Base-by-base conservation (phyloP, 345 rosid species). In the Geranium rotundifolium region DNA sequence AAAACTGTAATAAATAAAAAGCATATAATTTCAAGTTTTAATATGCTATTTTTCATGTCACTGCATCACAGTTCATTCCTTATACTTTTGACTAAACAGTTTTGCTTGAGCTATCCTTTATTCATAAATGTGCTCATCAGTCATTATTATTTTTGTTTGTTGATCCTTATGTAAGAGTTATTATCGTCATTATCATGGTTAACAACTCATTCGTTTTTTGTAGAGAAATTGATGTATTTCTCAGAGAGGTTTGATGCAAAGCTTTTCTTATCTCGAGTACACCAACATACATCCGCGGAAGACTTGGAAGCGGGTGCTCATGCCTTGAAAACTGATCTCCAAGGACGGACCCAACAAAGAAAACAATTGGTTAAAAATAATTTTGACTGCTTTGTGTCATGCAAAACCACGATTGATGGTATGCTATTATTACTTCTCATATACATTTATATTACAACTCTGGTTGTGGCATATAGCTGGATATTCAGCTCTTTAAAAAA, bases 361-460 rank as follows among this genome's bases (percentile, higher is more conserved):
- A 90, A 93, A 74, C 96, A 93, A 69, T 76, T 93, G 81, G 99
- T 93, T 58, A 93, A 90, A 75, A 90, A 93, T 76, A 93, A 93
- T 67, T 93, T 93, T 72, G 99, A 93, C 75, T 93, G 97, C 79
- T 93, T 93, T 75, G 99, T 93, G 82, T 93, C 97, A 13, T 93
- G 99, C 83, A 93, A 93, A 82, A 93, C 96, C 20, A 90, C 97
- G 39, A 93, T 93, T 77, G 99, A 93, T 77, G 99, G 98, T 92
- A 86, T 67, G 80, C 67, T 62, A 68, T 57, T 52, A 64, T 54
- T 58, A 39, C 20, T 39, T 31, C 56, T 61, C 49, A 49, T 61
- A 61, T 71, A 41, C 56, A 15, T 58, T 61, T 60, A 62, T 71
- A 4, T 58, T 68, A 1, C 54, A 17, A 57, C 46, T 37, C 46